Evolutionary conservation across 1,284 basidiomycete genomes (phyloP).

Genomic region (Phlebopus sp.): DNA sequence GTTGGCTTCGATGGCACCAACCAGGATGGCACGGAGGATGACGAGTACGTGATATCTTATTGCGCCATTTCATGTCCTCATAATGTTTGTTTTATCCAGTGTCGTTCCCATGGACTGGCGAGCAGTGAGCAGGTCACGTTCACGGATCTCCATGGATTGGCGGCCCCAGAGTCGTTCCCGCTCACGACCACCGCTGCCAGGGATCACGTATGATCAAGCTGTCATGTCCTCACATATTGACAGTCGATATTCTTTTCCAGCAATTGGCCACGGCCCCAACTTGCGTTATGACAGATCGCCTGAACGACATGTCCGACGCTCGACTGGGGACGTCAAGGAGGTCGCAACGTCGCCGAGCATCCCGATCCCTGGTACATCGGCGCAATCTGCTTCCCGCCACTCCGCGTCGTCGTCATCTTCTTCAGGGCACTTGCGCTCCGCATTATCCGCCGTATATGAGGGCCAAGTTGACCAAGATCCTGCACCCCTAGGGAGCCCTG

Average conservation of each 20-base stretch:
- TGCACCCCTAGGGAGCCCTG: constrained; percentile 28
- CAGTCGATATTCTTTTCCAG: constrained; percentile 43
- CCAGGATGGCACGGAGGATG: constrained; percentile 64
- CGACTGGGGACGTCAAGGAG: constrained; percentile 24
- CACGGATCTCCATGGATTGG: constrained; percentile 88
- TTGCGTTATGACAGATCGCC: constrained; percentile 23
- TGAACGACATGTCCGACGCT: constrained; percentile 27
- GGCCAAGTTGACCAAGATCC: constrained; percentile 38
- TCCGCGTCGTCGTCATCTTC: constrained; percentile 41
- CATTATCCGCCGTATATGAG: constrained; percentile 58
- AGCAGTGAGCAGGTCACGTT: constrained; percentile 87
- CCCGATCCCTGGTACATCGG: constrained; percentile 50
- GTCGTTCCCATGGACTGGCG: constrained; percentile 88
- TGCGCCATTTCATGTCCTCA: constrained; percentile 14
- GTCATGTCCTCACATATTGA: constrained; percentile 41
- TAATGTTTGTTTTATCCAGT: constrained; percentile 35
- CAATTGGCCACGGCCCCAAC: constrained; percentile 8
- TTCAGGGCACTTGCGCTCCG: constrained; percentile 32
- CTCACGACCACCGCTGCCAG: constrained; percentile 59
- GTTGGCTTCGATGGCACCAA: constrained; percentile 76
- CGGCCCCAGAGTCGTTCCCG: constrained; percentile 70
- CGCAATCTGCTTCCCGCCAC: constrained; percentile 47
- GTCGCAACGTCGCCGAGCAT: constrained; percentile 41
- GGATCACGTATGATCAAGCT: constrained; percentile 45
- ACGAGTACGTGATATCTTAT: constrained; percentile 63